phyloP scores from a whole-genome alignment of 306 rosid species.

The Vigna trinervia region DNA sequence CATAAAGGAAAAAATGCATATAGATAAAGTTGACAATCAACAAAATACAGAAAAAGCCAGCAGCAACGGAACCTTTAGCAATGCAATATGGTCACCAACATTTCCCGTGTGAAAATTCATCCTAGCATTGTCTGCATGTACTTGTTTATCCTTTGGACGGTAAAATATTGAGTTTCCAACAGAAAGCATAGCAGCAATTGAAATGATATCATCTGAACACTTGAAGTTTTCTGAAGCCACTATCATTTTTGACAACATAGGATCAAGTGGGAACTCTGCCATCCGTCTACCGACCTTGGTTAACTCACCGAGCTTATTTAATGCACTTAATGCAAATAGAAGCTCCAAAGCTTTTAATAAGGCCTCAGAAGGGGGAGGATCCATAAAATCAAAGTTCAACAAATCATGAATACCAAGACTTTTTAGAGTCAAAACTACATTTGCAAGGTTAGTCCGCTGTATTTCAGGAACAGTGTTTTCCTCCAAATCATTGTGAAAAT shows the following conservation, averaged over 20 bases:
- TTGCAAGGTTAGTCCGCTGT: constrained; percentile 92
- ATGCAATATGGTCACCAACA: constrained; percentile 90
- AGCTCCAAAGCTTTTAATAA: constrained; percentile 89
- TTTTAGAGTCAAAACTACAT: constrained; percentile 86
- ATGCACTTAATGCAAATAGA: constrained; percentile 84
- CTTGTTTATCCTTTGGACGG: constrained; percentile 99
- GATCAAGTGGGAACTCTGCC: constrained; percentile 99
- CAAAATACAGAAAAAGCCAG: constrained; percentile 19
- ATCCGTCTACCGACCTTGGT: constrained; percentile 90
- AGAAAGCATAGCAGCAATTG: constrained; percentile 94
- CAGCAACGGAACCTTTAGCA: constrained; percentile 67
- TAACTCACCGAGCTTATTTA: constrained; percentile 86
- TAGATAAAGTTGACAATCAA: constrained; percentile 20
- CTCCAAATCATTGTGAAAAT: constrained; percentile 75
- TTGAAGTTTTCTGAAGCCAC: constrained; percentile 90
- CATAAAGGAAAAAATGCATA: constrained; percentile 25
- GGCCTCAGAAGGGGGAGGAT: constrained; percentile 97
- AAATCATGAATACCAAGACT: constrained; percentile 91
- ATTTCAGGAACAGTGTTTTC: constrained; percentile 93
- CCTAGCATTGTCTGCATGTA: constrained; percentile 94
- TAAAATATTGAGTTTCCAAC: constrained; percentile 91
- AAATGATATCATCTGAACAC: constrained; percentile 87
- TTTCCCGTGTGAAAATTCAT: constrained; percentile 91
- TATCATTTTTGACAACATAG: constrained; percentile 90
- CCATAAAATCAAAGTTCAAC: constrained; percentile 91